These are phyloP conservation scores for Rhizopogon sp. DNA, from an alignment of 768 basidiomycete genomes.

Conservation along the genomic window DNA sequence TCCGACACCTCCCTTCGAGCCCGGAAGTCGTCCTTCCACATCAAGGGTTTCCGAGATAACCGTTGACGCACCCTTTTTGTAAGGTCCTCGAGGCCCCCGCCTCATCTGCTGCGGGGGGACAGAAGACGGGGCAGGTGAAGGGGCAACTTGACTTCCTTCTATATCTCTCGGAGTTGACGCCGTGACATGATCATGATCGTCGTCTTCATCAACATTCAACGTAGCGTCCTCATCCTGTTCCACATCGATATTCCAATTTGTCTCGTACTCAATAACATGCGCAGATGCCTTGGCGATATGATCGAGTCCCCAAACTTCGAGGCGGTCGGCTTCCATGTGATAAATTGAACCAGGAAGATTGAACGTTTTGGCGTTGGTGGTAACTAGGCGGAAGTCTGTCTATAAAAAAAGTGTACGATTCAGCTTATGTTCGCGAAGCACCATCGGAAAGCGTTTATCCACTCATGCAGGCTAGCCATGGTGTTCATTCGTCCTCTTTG, in stretches of 20 bases:
- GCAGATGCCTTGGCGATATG: slow-evolving; percentile 67
- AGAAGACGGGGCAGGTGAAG: slow-evolving; percentile 42
- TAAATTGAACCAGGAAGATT: slow-evolving; percentile 75
- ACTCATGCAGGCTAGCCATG: background rate
- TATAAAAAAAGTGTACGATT: slow-evolving; percentile 18
- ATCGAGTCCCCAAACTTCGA: slow-evolving; percentile 68
- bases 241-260: slow-evolving; percentile 80
- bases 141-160: slow-evolving; percentile 36
- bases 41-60: slow-evolving; percentile 48
- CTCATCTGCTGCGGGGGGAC: slow-evolving; percentile 26
- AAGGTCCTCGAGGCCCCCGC: slow-evolving; percentile 48
- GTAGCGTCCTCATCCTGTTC: slow-evolving; percentile 52
- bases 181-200: slow-evolving; percentile 8
- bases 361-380: slow-evolving; percentile 68
- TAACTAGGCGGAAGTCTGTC: slow-evolving; percentile 71
- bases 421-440: slow-evolving; percentile 7
- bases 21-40: slow-evolving; percentile 67
- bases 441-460: background rate
- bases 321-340: slow-evolving; percentile 64
- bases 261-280: slow-evolving; percentile 77
- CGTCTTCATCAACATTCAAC: slow-evolving; percentile 33
- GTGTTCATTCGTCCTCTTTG: background rate
- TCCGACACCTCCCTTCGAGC: slow-evolving; percentile 71
- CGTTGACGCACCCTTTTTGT: slow-evolving; percentile 44
- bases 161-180: slow-evolving; percentile 40